These are phyloP conservation scores for Eucalyptus regnans DNA, from an alignment of 345 rosid species.

Conservation along the genomic window DNA sequence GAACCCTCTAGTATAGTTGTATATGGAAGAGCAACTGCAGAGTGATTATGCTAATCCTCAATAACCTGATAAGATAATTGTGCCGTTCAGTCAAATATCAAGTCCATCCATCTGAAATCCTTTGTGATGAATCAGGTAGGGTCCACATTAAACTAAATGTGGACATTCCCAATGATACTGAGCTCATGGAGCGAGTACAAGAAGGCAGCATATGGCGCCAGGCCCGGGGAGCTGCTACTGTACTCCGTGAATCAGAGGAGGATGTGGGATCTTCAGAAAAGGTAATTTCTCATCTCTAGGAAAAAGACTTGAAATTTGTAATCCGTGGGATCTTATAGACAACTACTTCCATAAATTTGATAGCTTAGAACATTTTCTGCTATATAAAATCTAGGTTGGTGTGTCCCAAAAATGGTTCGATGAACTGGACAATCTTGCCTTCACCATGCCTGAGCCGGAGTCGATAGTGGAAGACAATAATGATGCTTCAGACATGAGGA, in stretches of 20 bases:
- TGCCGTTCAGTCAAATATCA: neutral
- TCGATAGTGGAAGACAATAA: constrained; percentile 23
- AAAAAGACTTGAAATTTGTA: neutral
- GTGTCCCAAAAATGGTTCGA: constrained; percentile 88
- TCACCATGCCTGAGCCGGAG: constrained; percentile 34
- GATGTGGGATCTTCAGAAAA: constrained; percentile 39
- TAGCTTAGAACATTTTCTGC: neutral
- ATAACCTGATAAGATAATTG: neutral
- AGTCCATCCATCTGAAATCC: neutral
- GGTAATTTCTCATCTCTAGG: constrained; percentile 16
- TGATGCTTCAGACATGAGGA: constrained; percentile 5
- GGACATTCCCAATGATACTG: constrained; percentile 51
- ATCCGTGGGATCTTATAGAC: neutral
- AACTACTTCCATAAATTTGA: neutral
- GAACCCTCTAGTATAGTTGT: neutral
- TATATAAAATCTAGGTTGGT: constrained; percentile 40
- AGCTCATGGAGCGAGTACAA: constrained; percentile 68
- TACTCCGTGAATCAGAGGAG: constrained; percentile 20
- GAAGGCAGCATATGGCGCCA: constrained; percentile 81
- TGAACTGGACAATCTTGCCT: constrained; percentile 77
- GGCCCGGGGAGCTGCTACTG: constrained; percentile 71
- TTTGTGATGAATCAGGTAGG: constrained; percentile 34
- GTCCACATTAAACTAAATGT: constrained; percentile 46
- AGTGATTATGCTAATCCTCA: neutral
- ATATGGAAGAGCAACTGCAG: neutral